These are phyloP conservation scores for Myxozyma neotropica DNA, from an alignment of 805 yeast genomes.

Conservation along the genomic window DNA sequence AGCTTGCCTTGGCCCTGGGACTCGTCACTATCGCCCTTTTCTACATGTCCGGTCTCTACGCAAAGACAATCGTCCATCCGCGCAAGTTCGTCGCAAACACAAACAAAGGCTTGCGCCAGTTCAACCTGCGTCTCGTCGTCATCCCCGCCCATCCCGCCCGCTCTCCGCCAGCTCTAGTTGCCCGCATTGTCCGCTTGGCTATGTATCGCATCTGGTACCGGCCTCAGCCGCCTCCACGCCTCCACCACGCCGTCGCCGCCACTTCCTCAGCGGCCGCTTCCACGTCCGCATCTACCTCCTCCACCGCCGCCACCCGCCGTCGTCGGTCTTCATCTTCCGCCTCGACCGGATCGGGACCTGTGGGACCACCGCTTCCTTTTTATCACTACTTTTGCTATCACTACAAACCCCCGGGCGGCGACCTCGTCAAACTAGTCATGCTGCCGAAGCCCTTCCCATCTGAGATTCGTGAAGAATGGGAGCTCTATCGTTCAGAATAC, in stretches of 20 bases:
- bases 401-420: constrained; percentile 53
- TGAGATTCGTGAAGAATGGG: constrained; percentile 92
- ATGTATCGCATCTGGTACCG: constrained; percentile 22
- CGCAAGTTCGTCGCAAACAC: constrained; percentile 77
- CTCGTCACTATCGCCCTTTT: constrained; percentile 72
- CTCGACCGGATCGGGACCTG: constrained; percentile 1
- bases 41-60: constrained; percentile 87
- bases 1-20: constrained; percentile 57
- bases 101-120: constrained; percentile 83
- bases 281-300: constrained; percentile 7
- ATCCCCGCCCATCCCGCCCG: constrained; percentile 36
- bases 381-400: constrained; percentile 31
- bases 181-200: constrained; percentile 31
- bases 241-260: neutral
- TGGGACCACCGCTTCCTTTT: constrained; percentile 6
- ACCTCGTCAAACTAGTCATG: constrained; percentile 77
- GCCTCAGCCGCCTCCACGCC: neutral
- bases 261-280: constrained; percentile 3
- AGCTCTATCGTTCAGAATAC: constrained; percentile 85
- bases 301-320: constrained; percentile 15
- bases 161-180: constrained; percentile 47
- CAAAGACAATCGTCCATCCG: constrained; percentile 79
- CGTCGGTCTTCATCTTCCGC: constrained; percentile 27
- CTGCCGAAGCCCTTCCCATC: constrained; percentile 81
- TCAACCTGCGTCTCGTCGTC: constrained; percentile 52